A percentile compares a stretch with the other conserved stretches of the same genome.
phyloP scores from a whole-genome alignment of 2,329 filamentous ascomycete species.

The Xylariales sp. region DNA sequence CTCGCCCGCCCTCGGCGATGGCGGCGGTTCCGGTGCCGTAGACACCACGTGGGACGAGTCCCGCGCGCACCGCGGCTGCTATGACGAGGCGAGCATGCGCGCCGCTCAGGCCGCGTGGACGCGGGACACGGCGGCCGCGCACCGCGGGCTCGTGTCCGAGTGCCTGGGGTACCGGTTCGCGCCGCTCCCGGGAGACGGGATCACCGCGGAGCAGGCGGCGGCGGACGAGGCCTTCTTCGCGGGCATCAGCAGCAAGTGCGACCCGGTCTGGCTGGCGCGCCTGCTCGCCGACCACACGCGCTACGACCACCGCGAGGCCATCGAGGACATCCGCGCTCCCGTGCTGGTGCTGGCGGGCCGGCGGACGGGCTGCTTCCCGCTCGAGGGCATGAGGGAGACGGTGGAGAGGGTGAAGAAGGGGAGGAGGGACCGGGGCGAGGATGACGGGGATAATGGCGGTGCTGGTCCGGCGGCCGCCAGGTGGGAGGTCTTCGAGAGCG shows the following conservation, averaged over 20 bases:
- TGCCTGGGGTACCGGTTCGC: conserved; percentile 30
- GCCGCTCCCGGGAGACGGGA: conserved; percentile 16
- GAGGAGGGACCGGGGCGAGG: conserved; percentile 4
- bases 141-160: conserved; percentile 24
- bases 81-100: conserved; percentile 30
- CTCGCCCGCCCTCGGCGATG: too few species aligned
- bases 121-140: conserved; percentile 31
- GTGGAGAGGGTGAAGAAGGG: conserved; percentile 20
- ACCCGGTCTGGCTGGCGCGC: conserved; percentile 31
- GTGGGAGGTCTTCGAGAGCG: conserved; percentile 27
- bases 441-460: too few species aligned
- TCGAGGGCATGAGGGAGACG: conserved; percentile 32
- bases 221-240: conserved; percentile 31
- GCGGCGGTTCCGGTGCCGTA: too few species aligned
- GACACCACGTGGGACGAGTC: conserved; percentile 26
- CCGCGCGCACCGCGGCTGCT: conserved; percentile 29
- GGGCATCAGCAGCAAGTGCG: conserved; percentile 26
- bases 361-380: conserved; percentile 32
- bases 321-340: conserved; percentile 27
- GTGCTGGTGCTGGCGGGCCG: conserved; percentile 30
- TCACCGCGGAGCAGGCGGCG: conserved; percentile 16
- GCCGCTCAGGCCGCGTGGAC: conserved; percentile 45
- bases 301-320: conserved; percentile 36
- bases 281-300: conserved; percentile 34
- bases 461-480: conserved; percentile 16